Evolutionary conservation across 169 alveolate species (phyloP).

Genomic region (Plasmodium cynomolgi): DNA sequence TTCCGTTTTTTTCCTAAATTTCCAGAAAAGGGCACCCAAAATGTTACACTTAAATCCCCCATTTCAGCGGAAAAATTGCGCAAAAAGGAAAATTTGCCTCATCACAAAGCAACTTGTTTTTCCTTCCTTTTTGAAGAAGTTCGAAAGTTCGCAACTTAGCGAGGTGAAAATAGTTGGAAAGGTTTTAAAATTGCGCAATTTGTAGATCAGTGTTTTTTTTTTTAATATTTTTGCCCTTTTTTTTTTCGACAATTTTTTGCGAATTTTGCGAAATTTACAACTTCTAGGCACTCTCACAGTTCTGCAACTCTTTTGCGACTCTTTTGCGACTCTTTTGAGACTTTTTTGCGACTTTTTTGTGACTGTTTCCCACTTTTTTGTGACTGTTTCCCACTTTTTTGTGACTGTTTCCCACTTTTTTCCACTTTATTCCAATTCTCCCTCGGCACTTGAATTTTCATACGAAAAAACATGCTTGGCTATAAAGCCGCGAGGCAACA

Average conservation of each 20-base stretch:
- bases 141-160: not conserved
- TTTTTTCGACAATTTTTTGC: not conserved
- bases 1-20: not conserved
- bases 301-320: not conserved
- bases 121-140: not conserved
- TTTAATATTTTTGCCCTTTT: not conserved
- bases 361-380: no score
- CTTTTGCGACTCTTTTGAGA: not conserved
- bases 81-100: not conserved
- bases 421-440: not conserved
- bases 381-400: not conserved
- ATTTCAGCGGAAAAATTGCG: not conserved
- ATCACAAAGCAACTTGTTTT: not conserved
- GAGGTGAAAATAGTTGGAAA: not conserved
- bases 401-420: not conserved
- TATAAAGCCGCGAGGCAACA: not conserved
- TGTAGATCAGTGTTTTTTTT: not conserved
- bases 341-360: not conserved
- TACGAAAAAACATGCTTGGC: not conserved
- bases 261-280: not conserved
- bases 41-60: not conserved
- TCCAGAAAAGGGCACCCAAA: not conserved
- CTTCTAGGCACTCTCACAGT: not conserved
- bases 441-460: not conserved
- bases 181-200: not conserved